Percentiles rank a stretch among this genome's conserved stretches.
phyloP scores from a whole-genome alignment of 768 basidiomycete species.

The Lepiota subincarnata region DNA sequence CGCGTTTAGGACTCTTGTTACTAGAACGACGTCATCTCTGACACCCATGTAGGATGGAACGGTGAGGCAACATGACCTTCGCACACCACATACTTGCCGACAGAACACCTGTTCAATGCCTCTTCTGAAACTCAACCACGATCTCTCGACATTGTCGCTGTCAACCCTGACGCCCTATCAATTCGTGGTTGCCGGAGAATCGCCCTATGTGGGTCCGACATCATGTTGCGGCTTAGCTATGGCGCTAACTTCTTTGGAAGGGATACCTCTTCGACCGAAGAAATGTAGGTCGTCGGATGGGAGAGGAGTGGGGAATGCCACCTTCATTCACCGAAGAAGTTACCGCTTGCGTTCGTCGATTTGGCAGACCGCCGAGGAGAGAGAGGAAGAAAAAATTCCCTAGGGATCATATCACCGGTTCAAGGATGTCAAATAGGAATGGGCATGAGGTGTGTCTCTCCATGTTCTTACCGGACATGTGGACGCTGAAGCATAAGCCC shows the following conservation, averaged over 20 bases:
- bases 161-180: conserved; percentile 80
- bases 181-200: conserved; percentile 81
- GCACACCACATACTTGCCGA: conserved; percentile 64
- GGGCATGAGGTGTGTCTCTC: conserved; percentile 62
- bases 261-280: conserved; percentile 83
- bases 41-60: conserved; percentile 61
- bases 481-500: conserved; percentile 4
- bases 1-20: conserved; percentile 22
- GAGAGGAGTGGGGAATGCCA: conserved; percentile 67
- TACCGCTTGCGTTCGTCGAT: conserved; percentile 79
- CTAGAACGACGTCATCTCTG: conserved; percentile 7
- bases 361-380: conserved; percentile 45
- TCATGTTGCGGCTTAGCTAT: neutral
- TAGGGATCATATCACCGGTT: conserved; percentile 69
- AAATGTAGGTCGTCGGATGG: conserved; percentile 56
- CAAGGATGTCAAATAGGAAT: conserved; percentile 64
- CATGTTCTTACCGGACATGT: neutral
- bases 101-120: conserved; percentile 61
- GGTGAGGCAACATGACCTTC: conserved; percentile 84
- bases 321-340: conserved; percentile 40
- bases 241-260: conserved; percentile 28
- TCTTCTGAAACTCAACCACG: conserved; percentile 58
- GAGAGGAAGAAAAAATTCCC: conserved; percentile 28
- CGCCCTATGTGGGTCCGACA: conserved; percentile 56
- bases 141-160: conserved; percentile 69